Conservation (phyloP, 768 basidiomycete genomes). For the Suillus cothurnatus region DNA sequence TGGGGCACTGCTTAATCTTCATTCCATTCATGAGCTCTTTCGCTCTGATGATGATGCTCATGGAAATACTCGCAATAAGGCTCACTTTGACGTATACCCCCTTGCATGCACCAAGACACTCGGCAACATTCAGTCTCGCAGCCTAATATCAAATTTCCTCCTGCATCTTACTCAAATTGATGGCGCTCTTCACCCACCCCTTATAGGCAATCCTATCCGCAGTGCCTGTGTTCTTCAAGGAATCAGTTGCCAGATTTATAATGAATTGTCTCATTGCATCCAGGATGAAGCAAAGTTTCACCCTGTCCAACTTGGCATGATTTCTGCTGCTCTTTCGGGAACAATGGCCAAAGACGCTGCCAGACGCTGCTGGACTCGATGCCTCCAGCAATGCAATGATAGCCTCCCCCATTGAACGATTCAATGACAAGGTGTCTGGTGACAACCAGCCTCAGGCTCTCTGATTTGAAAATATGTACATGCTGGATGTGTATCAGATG, state of each 20-base stretch:
- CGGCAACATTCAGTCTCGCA: background rate
- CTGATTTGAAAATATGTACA: background rate
- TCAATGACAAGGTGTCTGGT: background rate
- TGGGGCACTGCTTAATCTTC: background rate
- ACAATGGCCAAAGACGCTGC: background rate
- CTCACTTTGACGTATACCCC: background rate
- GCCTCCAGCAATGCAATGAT: background rate
- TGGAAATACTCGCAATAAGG: background rate
- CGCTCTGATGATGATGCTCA: background rate
- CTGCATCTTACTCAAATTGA: background rate
- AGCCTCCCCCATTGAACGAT: background rate
- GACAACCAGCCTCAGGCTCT: background rate
- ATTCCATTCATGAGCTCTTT: background rate
- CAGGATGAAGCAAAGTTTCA: background rate
- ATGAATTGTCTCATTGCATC: background rate
- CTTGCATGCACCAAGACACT: background rate
- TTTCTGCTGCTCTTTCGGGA: background rate
- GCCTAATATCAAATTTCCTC: background rate
- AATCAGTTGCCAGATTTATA: background rate
- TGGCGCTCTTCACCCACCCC: background rate
- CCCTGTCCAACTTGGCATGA: background rate
- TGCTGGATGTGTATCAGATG: background rate
- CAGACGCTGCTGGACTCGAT: background rate
- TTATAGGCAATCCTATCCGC: background rate
- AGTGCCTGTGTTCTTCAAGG: background rate